Evolutionary conservation across 768 basidiomycete species (phyloP).

Genomic region (Auricularia sp.): DNA sequence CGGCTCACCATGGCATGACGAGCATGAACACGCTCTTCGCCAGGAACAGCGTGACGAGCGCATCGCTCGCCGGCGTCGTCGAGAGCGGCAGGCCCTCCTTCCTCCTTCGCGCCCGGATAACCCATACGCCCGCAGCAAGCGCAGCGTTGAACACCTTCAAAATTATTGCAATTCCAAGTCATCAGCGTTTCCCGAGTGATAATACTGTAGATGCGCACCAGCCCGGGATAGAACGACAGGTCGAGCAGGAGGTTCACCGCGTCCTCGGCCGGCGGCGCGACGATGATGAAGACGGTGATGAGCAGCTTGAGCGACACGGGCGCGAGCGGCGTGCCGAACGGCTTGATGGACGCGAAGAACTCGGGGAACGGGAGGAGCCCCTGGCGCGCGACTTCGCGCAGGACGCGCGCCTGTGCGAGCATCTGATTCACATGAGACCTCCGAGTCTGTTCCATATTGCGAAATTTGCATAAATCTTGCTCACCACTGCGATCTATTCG

Average conservation of each 20-base stretch:
- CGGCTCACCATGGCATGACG: slow-evolving; percentile 25
- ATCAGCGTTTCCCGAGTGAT: too few species aligned
- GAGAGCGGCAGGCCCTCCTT: slow-evolving; percentile 15
- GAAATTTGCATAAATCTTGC: background rate
- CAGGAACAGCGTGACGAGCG: slow-evolving; percentile 17
- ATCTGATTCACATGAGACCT: slow-evolving; percentile 11
- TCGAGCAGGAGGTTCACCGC: slow-evolving; percentile 32
- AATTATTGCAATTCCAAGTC: slow-evolving; percentile 9
- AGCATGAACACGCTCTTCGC: slow-evolving; percentile 20
- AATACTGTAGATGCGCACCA: slow-evolving; percentile 18
- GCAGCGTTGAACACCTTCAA: slow-evolving; percentile 19
- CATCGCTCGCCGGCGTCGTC: slow-evolving; percentile 14
- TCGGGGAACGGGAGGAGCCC: slow-evolving; percentile 40
- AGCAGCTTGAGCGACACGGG: slow-evolving; percentile 32
- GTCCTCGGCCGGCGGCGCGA: slow-evolving; percentile 26
- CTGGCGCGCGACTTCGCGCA: slow-evolving; percentile 44
- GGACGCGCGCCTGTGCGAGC: slow-evolving; percentile 35
- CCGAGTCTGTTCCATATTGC: too few species aligned
- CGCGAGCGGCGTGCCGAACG: slow-evolving; percentile 39
- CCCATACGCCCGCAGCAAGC: slow-evolving; percentile 23
- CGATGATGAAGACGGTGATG: slow-evolving; percentile 33
- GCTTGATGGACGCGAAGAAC: slow-evolving; percentile 39
- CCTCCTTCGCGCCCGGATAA: slow-evolving; percentile 20
- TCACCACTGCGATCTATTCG: background rate
- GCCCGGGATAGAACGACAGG: slow-evolving; percentile 30